phyloP scores from a whole-genome alignment of 192 early-diverging fungal species.

The Gamsiella multidivaricata region DNA sequence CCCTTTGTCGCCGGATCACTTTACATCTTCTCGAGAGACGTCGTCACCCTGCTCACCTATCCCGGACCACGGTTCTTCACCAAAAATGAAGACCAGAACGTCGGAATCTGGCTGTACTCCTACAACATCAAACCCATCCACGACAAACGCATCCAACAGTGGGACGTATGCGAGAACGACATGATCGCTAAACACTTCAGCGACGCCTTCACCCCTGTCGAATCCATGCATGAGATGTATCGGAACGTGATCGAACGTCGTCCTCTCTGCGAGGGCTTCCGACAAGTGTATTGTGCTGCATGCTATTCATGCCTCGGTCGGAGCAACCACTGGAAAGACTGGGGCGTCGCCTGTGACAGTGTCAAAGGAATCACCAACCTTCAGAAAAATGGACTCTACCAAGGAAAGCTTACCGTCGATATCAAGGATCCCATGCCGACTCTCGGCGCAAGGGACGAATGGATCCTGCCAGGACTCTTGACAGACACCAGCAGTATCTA shows the following conservation, averaged over 20 bases:
- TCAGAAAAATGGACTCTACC: slow-evolving; percentile 26
- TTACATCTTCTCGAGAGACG: slow-evolving; percentile 68
- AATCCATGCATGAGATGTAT: slow-evolving; percentile 68
- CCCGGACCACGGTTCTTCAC: slow-evolving; percentile 65
- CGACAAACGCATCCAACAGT: slow-evolving; percentile 68
- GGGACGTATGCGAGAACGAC: slow-evolving; percentile 71
- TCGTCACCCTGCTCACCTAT: slow-evolving; percentile 62
- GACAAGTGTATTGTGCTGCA: slow-evolving; percentile 59
- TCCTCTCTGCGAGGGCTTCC: slow-evolving; percentile 65
- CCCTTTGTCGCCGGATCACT: slow-evolving; percentile 71
- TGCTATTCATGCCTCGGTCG: slow-evolving; percentile 67
- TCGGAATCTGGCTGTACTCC: slow-evolving; percentile 70
- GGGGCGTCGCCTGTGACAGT: slow-evolving; percentile 65
- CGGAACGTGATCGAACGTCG: slow-evolving; percentile 58
- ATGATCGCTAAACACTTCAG: slow-evolving; percentile 73
- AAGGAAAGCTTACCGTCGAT: slow-evolving; percentile 15
- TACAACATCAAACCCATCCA: slow-evolving; percentile 69
- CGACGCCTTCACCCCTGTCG: slow-evolving; percentile 51
- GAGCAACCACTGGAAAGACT: slow-evolving; percentile 63
- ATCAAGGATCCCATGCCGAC: slow-evolving; percentile 48
- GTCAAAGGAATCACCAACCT: slow-evolving; percentile 63
- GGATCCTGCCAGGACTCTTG: slow-evolving; percentile 64
- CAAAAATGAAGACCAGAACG: slow-evolving; percentile 69
- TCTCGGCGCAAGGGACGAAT: slow-evolving; percentile 56
- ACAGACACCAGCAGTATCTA: slow-evolving; percentile 63